Evolutionary conservation across 139 green algal genomes (phyloP).

Genomic region (Picochlorum costavermella): DNA sequence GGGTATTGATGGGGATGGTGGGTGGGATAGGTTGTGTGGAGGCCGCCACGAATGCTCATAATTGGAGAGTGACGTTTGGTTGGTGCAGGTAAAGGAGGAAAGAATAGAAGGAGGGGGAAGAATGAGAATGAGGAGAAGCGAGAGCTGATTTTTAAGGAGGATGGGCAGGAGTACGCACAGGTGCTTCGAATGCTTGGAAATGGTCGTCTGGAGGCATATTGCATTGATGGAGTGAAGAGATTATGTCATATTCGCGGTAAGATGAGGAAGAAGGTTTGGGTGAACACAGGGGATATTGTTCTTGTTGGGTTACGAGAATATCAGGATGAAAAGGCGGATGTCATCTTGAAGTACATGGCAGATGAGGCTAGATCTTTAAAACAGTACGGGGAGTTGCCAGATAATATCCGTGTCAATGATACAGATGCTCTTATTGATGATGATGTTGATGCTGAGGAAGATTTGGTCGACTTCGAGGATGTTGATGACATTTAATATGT

Average conservation of each 20-base stretch:
- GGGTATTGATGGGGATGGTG: too few relatives aligned
- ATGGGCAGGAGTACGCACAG: constrained; percentile 92
- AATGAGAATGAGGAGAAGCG: constrained; percentile 95
- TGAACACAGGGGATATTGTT: constrained; percentile 91
- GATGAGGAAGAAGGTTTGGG: constrained; percentile 99
- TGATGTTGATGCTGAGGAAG: constrained; percentile 48
- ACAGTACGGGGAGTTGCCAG: constrained; percentile 95
- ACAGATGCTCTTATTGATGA: constrained; percentile 56
- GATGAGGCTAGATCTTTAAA: constrained; percentile 91
- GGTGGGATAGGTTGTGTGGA: too few relatives aligned
- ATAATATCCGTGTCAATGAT: constrained; percentile 77
- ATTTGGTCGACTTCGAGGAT: constrained; percentile 82
- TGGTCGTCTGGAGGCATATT: constrained; percentile 92
- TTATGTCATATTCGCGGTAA: constrained; percentile 99
- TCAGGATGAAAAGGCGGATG: constrained; percentile 99
- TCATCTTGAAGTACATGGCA: constrained; percentile 98
- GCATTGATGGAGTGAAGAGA: constrained; percentile 95
- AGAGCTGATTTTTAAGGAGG: constrained; percentile 99
- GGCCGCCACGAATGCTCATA: too few relatives aligned
- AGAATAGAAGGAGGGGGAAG: constrained; percentile 67
- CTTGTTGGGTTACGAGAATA: constrained; percentile 96
- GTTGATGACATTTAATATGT: constrained; percentile 42
- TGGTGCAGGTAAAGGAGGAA: constrained; percentile 53
- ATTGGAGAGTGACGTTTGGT: not conserved
- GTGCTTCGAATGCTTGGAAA: constrained; percentile 98